Evolutionary conservation across 495 filamentous ascomycete genomes (phyloP), one percentile per base, ranked within the genome.

Genomic region (Ramalina intermedia): DNA sequence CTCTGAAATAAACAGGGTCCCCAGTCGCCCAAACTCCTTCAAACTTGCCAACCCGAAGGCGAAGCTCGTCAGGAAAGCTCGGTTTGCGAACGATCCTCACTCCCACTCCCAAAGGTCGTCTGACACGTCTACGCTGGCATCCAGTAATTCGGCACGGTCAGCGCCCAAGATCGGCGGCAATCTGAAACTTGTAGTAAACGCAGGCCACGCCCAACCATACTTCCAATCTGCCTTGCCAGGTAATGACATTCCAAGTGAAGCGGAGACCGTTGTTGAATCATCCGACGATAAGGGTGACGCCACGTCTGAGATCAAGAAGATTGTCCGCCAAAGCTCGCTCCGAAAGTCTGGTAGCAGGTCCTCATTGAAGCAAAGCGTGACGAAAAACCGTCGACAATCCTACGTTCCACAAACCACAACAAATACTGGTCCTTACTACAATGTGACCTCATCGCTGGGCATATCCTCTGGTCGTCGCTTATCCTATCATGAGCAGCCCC

Each of bases 221-320:
- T 36, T 12, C 4, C 48, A 21, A 1, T 36, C 27, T 11, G 36
- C 8, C 6, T 8, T 26, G 11, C 37, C 18, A 33, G 40, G 24
- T 20, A 36, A 54, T 18, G 47, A 46, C 9, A 44, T 37, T 4
- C 73, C 71, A 29, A 78, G 76, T 56, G 76, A 81, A 27, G 72
- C 72, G 2, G 75, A 77, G 52, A 79, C 76, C 20, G 63, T 80
- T 9, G 64, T 76, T 36, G 69, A 69, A 20, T 58, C 63, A 20
- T 68, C 72, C 5, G 64, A 79, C 48, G 63, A 71, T 49, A 65
- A 67, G 54, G 71, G 78, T 53, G 72, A 72, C 62, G 67, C 75
- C 50, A 60, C 77, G 58, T 61, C 75, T 57, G 85, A 85, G 48
- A 65, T 93, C 27, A 80, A 80, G 26, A 85, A 84, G 62, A 72